Conservation (phyloP, 2,329 filamentous ascomycete genomes). For the Xylaria sp. region DNA sequence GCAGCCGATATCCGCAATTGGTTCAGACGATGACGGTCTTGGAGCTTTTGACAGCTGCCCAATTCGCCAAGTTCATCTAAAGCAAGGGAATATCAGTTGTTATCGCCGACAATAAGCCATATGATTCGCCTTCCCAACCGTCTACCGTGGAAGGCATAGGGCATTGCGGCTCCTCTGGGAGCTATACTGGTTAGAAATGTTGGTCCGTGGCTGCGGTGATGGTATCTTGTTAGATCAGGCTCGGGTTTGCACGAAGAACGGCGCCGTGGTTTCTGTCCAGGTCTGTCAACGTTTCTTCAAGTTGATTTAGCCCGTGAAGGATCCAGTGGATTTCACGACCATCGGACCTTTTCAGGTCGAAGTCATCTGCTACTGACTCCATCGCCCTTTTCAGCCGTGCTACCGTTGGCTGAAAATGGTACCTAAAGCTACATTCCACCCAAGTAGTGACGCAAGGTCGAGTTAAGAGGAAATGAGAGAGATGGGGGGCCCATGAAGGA, state of each 20-base stretch:
- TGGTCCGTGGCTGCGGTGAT: conserved; percentile 1
- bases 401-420: not conserved
- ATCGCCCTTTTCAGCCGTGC: not conserved
- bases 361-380: not conserved
- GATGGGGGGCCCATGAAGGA: not conserved
- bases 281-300: not conserved
- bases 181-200: not conserved
- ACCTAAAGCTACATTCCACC: not conserved
- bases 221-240: not conserved
- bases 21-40: too few relatives aligned
- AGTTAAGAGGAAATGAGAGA: not conserved
- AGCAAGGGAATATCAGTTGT: not conserved
- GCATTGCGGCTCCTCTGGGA: not conserved
- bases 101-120: not conserved
- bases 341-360: not conserved
- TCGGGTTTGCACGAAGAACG: not conserved
- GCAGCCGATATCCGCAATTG: too few relatives aligned
- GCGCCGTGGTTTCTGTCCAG: not conserved
- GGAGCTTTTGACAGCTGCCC: too few relatives aligned
- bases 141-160: not conserved
- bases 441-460: not conserved
- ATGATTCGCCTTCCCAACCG: not conserved
- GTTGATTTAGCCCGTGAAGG: not conserved
- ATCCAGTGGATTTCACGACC: not conserved
- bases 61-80: too few relatives aligned